Base-by-base conservation (phyloP, 495 filamentous ascomycete species). In the Lophium mytilinum region DNA sequence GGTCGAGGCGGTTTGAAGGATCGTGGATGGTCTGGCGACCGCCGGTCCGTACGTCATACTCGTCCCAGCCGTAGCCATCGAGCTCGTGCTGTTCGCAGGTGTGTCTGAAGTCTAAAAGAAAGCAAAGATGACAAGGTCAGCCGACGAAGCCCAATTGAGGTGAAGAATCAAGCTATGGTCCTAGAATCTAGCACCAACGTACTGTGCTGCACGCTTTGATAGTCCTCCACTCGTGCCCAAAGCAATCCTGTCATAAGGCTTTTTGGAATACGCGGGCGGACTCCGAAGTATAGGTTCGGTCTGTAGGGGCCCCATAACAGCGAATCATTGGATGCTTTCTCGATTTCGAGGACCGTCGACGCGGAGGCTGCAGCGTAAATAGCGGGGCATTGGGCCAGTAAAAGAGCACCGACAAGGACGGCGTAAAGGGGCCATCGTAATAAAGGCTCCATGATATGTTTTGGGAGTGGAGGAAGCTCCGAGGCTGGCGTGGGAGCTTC, bases 1-100 rank as follows among this genome's bases (percentile, higher is more conserved):
- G 78, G 72, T 97, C 91, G 53, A 98, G 76, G 53, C 77, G 80
- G 71, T 98, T 98, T 34, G 82, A 85, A 15, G 80, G 83, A 66
- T 98, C 93, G 64, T 90, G 87, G 53, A 98, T 91, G 17, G 86
- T 87, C 75, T 98, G 88, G 19, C 84, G 76, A 47, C 93, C 93
- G 62, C 93, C 93, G 42, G 77, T 83, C 48, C 93, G 78, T 18
- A 88, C 83, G 69, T 97, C 93, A 72, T 94, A 98, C 65, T 93
- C 81, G 61, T 97, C 92, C 93, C 93, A 98, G 57, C 92, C 93
- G 68, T 98, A 98, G 37, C 93, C 90, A 41, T 83, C 83, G 86
- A 98, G 96, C 67, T 95, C 89, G 68, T 91, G 78, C 70, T 98
- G 93, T 68, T 97, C 93, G 72, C 93, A 98, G 0, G 94, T 95